Evolutionary conservation across 495 filamentous ascomycete genomes (phyloP), one percentile per base, ranked within the genome.

Genomic region (Chaetomium cochliodes): DNA sequence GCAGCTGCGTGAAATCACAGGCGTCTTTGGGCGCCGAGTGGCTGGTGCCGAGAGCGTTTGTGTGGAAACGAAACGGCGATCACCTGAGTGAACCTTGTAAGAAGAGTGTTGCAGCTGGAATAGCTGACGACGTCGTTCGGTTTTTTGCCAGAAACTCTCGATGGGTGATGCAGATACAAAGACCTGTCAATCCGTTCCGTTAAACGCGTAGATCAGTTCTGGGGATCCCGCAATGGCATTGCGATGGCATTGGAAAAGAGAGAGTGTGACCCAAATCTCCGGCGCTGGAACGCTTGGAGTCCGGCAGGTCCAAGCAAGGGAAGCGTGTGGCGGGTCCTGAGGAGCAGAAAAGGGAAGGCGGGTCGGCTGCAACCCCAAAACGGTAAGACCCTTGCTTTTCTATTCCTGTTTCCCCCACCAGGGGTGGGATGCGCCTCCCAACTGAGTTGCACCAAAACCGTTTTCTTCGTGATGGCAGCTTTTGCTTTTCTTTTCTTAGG

Each of bases 51-150:
- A 62, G 33, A 50, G 50, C n/a, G 50, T 58, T 60, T 60, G 64
- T 39, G 58, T 58, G 60, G 60, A 39, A 55, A 41, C 51, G 42
- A 66, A 66, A 62, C 64, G 59, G 58, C 28, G 64, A 66, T 65
- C 63, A 15, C 5, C 26, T 6, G 44, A 18, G 41, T 28, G 18
- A 47, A 50, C 30, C 54, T n/a, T 33, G 57, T 55, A 22, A 4
- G 33, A 26, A 47, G 37, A n/a, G 59, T 30, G 23, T 39, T n/a
- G 23, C 33, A 23, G 54, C 0, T 5, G 23, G 50, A 11, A 26
- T 13, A 20, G 7, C 28, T 6, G 15, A 55, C 52, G n/a, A n/a
- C 5, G 33, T 37, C 33, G 33, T 55, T 55, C 7, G 9, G 7
- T 16, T 26, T 6, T 18, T 18, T 15, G 13, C 20, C 9, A 12